phyloP scores from a whole-genome alignment of 495 filamentous ascomycete genomes.

The Aspergillus taichungensis region DNA sequence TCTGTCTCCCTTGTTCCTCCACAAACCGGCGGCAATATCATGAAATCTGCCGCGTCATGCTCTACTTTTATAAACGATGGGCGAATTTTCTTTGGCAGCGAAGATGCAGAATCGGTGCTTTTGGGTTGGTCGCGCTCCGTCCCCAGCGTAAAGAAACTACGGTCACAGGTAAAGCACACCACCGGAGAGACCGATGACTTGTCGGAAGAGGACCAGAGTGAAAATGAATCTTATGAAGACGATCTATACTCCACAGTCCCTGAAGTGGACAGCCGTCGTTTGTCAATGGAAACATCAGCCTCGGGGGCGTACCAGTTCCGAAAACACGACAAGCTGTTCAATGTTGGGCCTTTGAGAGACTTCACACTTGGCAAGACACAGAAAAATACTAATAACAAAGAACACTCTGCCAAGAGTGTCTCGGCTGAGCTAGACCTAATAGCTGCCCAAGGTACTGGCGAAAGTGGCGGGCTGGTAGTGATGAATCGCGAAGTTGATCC shows the following conservation, averaged over 20 bases:
- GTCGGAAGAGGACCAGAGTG: constrained; percentile 46
- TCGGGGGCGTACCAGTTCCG: constrained; percentile 61
- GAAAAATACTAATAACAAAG: neutral
- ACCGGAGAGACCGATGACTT: constrained; percentile 31
- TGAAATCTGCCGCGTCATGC: constrained; percentile 60
- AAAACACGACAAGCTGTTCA: constrained; percentile 66
- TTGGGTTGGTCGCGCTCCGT: constrained; percentile 66
- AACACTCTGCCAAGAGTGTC: constrained; percentile 22
- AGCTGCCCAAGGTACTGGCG: constrained; percentile 58
- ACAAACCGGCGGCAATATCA: constrained; percentile 49
- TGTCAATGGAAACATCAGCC: constrained; percentile 10
- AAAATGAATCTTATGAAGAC: constrained; percentile 64
- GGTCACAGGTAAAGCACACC: constrained; percentile 42
- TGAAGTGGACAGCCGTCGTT: constrained; percentile 18
- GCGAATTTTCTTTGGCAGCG: constrained; percentile 78
- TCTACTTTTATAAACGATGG: constrained; percentile 57
- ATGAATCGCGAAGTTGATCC: constrained; percentile 70
- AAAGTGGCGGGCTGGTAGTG: constrained; percentile 60
- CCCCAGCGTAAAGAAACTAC: constrained; percentile 32
- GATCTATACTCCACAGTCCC: constrained; percentile 54
- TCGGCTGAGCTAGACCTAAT: constrained; percentile 60
- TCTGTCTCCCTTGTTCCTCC: constrained; percentile 52
- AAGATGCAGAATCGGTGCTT: constrained; percentile 73
- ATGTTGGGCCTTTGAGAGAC: constrained; percentile 68
- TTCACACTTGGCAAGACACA: constrained; percentile 51